Conservation (phyloP, 345 rosid genomes). For the Carallia brachiata region DNA sequence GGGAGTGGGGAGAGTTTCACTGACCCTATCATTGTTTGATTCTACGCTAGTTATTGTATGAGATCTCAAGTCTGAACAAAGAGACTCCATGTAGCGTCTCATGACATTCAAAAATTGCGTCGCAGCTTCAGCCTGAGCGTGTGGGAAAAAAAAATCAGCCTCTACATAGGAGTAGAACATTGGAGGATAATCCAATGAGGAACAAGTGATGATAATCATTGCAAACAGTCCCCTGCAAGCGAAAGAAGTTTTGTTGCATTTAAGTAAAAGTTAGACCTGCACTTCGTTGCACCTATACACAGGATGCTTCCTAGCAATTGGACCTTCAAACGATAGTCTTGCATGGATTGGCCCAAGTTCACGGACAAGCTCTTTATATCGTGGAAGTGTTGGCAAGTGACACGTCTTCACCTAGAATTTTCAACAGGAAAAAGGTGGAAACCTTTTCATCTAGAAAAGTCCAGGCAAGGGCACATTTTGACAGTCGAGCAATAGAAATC, state of each 20-base stretch:
- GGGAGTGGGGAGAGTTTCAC: conserved; percentile 4
- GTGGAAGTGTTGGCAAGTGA: conserved; percentile 65
- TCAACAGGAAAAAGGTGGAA: background rate
- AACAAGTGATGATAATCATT: background rate
- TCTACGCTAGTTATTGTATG: conserved; percentile 94
- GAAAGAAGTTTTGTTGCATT: background rate
- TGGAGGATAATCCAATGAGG: background rate
- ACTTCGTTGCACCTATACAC: conserved; percentile 76
- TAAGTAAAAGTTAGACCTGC: conserved; percentile 53
- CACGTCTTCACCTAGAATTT: conserved; percentile 51
- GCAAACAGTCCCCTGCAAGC: background rate
- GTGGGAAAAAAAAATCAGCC: background rate
- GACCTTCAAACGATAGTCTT: conserved; percentile 53
- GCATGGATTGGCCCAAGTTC: conserved; percentile 74
- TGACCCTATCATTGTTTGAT: conserved; percentile 87
- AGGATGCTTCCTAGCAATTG: conserved; percentile 68
- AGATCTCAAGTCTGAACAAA: conserved; percentile 75
- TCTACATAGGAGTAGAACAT: background rate
- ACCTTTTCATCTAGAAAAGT: background rate
- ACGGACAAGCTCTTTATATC: conserved; percentile 60
- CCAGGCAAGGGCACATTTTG: too few relatives aligned
- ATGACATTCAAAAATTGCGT: conserved; percentile 61
- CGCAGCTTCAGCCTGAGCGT: conserved; percentile 63
- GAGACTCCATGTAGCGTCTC: conserved; percentile 78
- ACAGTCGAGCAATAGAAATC: too few relatives aligned